These are phyloP conservation scores for Eruca vesicaria DNA, from an alignment of 441 rosid species.

Conservation along the genomic window DNA sequence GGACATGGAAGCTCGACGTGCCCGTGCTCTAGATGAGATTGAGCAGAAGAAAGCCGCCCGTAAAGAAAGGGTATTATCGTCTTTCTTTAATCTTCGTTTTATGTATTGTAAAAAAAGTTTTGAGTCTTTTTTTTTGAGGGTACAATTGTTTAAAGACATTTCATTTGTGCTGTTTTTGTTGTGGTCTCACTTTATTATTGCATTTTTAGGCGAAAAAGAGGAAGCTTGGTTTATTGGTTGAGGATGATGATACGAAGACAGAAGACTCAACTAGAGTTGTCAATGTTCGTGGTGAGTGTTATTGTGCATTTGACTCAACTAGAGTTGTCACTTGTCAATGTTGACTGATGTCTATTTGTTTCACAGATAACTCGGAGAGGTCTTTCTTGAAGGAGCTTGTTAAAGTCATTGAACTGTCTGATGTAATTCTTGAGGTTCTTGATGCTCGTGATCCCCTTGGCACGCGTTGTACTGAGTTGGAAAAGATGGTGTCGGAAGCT, in stretches of 20 bases:
- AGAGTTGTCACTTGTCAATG: background rate
- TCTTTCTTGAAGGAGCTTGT: conserved; percentile 93
- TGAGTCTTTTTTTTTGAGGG: background rate
- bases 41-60: conserved; percentile 90
- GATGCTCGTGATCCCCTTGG: conserved; percentile 96
- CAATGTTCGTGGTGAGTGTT: conserved; percentile 53
- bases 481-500: conserved; percentile 82
- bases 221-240: conserved; percentile 63
- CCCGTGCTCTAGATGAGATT: conserved; percentile 81
- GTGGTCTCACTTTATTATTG: no score
- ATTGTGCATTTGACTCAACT: background rate
- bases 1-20: conserved; percentile 87
- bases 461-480: conserved; percentile 94
- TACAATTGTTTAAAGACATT: background rate
- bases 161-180: background rate
- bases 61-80: conserved; percentile 70
- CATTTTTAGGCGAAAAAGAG: conserved; percentile 67
- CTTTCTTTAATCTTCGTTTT: no score
- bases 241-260: conserved; percentile 38
- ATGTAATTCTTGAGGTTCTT: conserved; percentile 93
- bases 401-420: conserved; percentile 87
- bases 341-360: conserved; percentile 14
- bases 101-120: background rate
- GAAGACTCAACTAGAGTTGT: conserved; percentile 32
- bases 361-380: conserved; percentile 75